Evolutionary conservation across 306 rosid genomes (phyloP), one percentile per base, ranked within the genome.

Genomic region (Acacia melanoxylon): DNA sequence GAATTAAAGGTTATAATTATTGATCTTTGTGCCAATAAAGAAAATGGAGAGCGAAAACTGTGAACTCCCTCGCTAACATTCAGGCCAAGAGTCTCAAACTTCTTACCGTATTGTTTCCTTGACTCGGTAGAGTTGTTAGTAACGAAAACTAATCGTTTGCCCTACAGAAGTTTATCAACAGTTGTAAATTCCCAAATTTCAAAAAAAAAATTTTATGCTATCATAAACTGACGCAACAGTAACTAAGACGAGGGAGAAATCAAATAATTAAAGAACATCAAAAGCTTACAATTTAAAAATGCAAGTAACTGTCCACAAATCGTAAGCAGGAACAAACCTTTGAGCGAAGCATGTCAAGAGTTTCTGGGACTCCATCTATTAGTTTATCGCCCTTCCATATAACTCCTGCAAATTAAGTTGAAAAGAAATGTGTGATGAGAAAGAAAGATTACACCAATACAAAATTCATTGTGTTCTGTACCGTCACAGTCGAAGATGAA

Each of bases 111-210:
- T 74, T 96, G 99, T 90, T 96, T 96, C 97, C 99, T 90, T 37
- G 99, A 96, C 87, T 96, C 93, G 33, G 99, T 96, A 68, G 98
- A 96, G 89, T 96, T 96, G 87, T 96, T 96, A 78, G 99, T 96
- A 68, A 96, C 98, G 81, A 96, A 96, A 81, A 96, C 98, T 87
- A 96, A 86, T 84, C 99, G 86, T 81, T 96, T 96, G 0, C 98
- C 99, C 99, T 96, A 74, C 58, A 84, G 41, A 77, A 77, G 27
- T 81, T 75, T 40, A 62, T 29, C 76, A 81, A 56, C 20, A 81
- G 77, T 58, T 58, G 29, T 7, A 72, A 27, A 73, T 44, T 46
- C 31, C 67, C 45, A 22, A 69, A 13, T n/a, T n/a, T n/a, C n/a
- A n/a, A n/a, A n/a, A n/a, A n/a, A n/a, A n/a, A n/a, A n/a, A n/a